phyloP scores from a whole-genome alignment of 1,139 yeast species.

The Hemisphaericaspora lyxosophila region DNA sequence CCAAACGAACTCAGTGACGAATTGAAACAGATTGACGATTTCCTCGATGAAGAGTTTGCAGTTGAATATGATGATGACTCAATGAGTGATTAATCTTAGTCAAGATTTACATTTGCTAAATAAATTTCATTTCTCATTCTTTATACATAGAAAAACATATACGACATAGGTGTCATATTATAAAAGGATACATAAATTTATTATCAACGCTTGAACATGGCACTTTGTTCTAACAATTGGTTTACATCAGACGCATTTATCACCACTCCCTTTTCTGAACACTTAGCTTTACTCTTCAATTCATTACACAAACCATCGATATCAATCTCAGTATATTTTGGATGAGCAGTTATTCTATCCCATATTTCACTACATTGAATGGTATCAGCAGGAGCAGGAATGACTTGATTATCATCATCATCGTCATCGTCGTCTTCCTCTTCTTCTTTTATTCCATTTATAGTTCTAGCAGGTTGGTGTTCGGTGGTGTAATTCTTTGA shows the following conservation, averaged over 20 bases:
- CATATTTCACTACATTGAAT: slow-evolving; percentile 83
- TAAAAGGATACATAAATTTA: neutral
- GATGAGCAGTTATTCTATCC: slow-evolving; percentile 95
- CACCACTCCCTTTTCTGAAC: slow-evolving; percentile 89
- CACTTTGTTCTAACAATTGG: slow-evolving; percentile 49
- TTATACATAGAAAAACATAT: slow-evolving; percentile 2
- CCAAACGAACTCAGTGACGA: slow-evolving; percentile 18
- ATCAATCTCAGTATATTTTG: slow-evolving; percentile 87
- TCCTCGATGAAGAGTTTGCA: slow-evolving; percentile 43
- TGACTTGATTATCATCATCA: slow-evolving; percentile 26
- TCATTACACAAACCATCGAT: slow-evolving; percentile 91
- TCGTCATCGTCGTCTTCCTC: slow-evolving; percentile 12
- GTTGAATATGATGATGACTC: slow-evolving; percentile 36
- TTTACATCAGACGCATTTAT: slow-evolving; percentile 79
- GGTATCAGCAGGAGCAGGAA: slow-evolving; percentile 40
- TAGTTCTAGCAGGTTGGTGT: neutral
- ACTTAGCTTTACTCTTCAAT: slow-evolving; percentile 88
- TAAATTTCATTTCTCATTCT: neutral
- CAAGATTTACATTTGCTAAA: neutral
- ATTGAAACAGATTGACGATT: slow-evolving; percentile 33
- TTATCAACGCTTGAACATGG: slow-evolving; percentile 18
- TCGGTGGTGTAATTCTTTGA: slow-evolving; percentile 3
- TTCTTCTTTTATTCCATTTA: neutral
- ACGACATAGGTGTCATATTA: slow-evolving; percentile 1
- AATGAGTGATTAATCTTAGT: neutral